Conservation (phyloP, 73 alveolate genomes). For the Paramecium biaurelia region DNA sequence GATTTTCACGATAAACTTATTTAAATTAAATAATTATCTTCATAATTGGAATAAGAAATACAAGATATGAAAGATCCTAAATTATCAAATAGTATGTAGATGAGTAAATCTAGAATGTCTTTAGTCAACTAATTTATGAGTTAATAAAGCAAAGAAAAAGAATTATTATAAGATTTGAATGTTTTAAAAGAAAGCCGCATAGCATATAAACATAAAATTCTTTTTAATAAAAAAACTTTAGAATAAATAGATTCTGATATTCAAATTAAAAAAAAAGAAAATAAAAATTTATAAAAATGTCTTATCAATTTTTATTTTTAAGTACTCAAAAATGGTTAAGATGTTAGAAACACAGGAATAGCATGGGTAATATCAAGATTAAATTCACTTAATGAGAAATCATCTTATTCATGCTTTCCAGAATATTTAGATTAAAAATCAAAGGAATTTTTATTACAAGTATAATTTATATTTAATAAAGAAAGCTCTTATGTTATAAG, state of each 20-base stretch:
- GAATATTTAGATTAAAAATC: constrained; percentile 28
- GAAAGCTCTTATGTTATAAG: neutral
- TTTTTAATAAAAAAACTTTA: constrained; percentile 11
- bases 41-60: constrained; percentile 1
- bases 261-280: neutral
- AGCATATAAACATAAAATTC: constrained; percentile 6
- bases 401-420: neutral
- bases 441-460: constrained; percentile 12
- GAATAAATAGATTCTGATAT: constrained; percentile 23
- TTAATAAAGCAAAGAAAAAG: neutral
- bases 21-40: neutral
- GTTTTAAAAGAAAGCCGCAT: neutral
- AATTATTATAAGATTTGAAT: neutral
- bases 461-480: neutral
- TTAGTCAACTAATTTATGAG: constrained; percentile 4
- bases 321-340: neutral
- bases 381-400: neutral
- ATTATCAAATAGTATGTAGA: neutral
- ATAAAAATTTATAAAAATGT: neutral
- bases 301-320: neutral
- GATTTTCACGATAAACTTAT: neutral
- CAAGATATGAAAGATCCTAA: constrained; percentile 10
- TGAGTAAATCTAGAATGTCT: neutral
- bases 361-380: constrained; percentile 20
- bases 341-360: constrained; percentile 11